Conservation (phyloP, 495 filamentous ascomycete species). For the Daldinia grandis region DNA sequence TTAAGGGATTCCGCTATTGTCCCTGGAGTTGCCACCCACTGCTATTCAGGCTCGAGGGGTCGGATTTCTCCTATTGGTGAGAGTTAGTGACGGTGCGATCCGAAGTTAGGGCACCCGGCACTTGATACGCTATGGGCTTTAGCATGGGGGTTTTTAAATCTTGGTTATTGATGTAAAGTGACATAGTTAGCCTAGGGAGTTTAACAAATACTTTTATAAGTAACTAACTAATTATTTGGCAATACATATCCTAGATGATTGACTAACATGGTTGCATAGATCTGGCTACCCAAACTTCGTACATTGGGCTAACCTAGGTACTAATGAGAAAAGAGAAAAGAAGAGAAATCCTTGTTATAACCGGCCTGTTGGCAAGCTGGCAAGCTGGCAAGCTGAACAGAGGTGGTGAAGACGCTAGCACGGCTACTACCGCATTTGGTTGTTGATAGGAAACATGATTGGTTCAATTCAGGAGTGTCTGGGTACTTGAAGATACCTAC, state of each 20-base stretch:
- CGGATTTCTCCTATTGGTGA: slow-evolving; percentile 15
- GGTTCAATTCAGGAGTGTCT: neutral
- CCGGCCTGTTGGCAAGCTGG: neutral
- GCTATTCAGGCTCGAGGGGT: slow-evolving; percentile 14
- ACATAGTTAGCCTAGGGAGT: neutral
- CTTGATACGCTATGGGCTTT: neutral
- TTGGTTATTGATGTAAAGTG: neutral
- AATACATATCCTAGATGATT: neutral
- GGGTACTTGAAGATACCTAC: neutral
- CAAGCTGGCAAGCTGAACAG: neutral
- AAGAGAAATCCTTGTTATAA: no score
- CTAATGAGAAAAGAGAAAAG: neutral
- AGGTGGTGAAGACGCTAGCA: neutral
- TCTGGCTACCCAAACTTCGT: neutral
- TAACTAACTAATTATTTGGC: neutral
- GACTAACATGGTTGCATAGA: neutral
- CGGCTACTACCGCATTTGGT: slow-evolving; percentile 7
- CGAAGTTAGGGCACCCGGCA: slow-evolving; percentile 1
- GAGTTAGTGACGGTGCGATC: neutral
- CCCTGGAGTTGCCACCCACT: neutral
- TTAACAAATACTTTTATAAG: neutral
- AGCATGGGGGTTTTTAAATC: neutral
- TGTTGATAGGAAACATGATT: slow-evolving; percentile 1
- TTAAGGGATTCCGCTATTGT: neutral
- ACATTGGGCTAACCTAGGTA: slow-evolving; percentile 1